A percentile compares a stretch with the other conserved stretches of the same genome.
phyloP scores from a whole-genome alignment of 495 filamentous ascomycete genomes.

The Podospora fimiseda region DNA sequence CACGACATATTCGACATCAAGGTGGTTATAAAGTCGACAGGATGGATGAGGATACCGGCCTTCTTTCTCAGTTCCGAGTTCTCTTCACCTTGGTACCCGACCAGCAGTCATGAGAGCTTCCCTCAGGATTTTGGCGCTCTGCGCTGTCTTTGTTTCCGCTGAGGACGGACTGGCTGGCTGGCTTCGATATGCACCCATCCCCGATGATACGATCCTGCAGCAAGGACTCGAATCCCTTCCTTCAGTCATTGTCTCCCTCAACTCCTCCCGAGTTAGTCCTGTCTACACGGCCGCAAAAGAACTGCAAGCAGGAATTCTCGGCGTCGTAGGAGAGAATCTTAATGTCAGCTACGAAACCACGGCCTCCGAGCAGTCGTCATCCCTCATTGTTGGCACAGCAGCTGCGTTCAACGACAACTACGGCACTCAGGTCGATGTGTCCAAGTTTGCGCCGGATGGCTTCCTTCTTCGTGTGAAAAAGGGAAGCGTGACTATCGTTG shows the following conservation, averaged over 20 bases:
- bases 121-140: background rate
- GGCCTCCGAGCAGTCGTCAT: constrained; percentile 21
- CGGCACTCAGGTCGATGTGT: constrained; percentile 16
- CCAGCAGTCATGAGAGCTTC: background rate
- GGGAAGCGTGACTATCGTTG: constrained; percentile 50
- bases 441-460: constrained; percentile 53
- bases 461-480: constrained; percentile 51
- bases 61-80: no score
- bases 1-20: no score
- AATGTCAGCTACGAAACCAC: constrained; percentile 22
- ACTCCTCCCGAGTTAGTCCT: constrained; percentile 45
- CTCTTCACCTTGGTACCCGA: no score
- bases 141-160: constrained; percentile 35
- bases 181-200: constrained; percentile 57
- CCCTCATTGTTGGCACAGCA: constrained; percentile 53
- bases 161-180: constrained; percentile 58
- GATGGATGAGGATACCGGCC: no score
- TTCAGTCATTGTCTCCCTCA: constrained; percentile 49
- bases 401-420: constrained; percentile 38
- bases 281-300: constrained; percentile 55
- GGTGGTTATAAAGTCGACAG: no score
- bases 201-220: constrained; percentile 27
- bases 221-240: constrained; percentile 28
- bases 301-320: constrained; percentile 50
- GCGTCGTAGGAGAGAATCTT: constrained; percentile 45